Conservation (phyloP, 805 yeast genomes). For the Candida coquimbonensis region DNA sequence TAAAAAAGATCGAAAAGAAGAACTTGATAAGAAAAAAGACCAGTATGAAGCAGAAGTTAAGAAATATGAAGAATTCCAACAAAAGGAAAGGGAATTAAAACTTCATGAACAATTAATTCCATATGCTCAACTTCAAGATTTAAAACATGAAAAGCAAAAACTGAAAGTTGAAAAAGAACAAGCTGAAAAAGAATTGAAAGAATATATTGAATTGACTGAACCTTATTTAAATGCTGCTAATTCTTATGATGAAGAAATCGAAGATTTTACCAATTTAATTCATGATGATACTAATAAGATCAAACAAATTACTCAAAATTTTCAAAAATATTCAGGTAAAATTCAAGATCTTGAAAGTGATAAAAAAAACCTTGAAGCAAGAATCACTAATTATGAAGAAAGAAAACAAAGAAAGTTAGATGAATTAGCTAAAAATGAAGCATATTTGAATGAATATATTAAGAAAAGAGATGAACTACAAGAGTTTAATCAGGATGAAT, state of each 20-base stretch:
- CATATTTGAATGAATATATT: constrained; percentile 10
- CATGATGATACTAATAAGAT: constrained; percentile 22
- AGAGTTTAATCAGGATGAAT: constrained; percentile 13
- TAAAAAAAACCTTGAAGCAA: neutral
- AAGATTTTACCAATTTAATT: constrained; percentile 23
- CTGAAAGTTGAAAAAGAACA: constrained; percentile 22
- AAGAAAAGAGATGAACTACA: constrained; percentile 13
- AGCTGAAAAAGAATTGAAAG: constrained; percentile 23
- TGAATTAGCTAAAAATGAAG: neutral
- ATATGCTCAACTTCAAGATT: constrained; percentile 40
- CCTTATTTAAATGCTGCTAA: constrained; percentile 18
- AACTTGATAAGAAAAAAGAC: constrained; percentile 28
- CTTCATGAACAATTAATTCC: constrained; percentile 42
- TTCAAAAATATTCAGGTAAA: neutral
- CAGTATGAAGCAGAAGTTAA: constrained; percentile 42
- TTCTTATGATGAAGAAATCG: constrained; percentile 20
- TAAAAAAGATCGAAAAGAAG: constrained; percentile 24
- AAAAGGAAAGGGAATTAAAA: constrained; percentile 38
- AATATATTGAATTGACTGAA: constrained; percentile 17
- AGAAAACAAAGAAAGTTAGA: constrained; percentile 4
- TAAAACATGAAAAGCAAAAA: constrained; percentile 13
- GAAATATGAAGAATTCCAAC: constrained; percentile 38
- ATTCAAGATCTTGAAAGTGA: neutral
- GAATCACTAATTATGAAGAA: neutral
- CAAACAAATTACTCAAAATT: neutral